Conservation (phyloP, 1,139 yeast species). For the Kodamaea alishanica region DNA sequence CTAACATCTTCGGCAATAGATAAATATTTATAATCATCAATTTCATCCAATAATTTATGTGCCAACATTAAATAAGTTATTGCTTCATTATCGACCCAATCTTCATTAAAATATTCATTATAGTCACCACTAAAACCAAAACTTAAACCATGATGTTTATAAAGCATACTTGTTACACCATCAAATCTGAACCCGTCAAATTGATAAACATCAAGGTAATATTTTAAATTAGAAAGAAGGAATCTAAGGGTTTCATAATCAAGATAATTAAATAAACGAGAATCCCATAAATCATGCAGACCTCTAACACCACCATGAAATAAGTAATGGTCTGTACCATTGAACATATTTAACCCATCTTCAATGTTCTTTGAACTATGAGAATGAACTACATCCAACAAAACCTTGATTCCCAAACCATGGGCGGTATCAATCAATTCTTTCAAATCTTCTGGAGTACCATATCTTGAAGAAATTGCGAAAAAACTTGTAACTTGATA, state of each 20-base stretch:
- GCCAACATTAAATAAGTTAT: slow-evolving; percentile 84
- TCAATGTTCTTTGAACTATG: slow-evolving; percentile 93
- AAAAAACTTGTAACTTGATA: slow-evolving; percentile 92
- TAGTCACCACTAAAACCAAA: slow-evolving; percentile 90
- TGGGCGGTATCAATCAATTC: slow-evolving; percentile 92
- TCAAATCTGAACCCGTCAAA: slow-evolving; percentile 97
- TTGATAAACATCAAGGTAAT: slow-evolving; percentile 73
- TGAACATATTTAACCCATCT: slow-evolving; percentile 90
- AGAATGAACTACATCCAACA: slow-evolving; percentile 91
- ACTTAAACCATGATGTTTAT: slow-evolving; percentile 87
- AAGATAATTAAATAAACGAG: slow-evolving; percentile 87
- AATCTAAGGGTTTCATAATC: slow-evolving; percentile 87
- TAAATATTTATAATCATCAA: slow-evolving; percentile 51
- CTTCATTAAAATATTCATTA: slow-evolving; percentile 80
- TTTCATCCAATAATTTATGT: slow-evolving; percentile 63
- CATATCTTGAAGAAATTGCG: slow-evolving; percentile 85
- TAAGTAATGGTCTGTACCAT: slow-evolving; percentile 93
- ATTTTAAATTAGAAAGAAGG: slow-evolving; percentile 81
- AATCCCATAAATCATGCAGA: slow-evolving; percentile 89
- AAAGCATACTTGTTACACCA: slow-evolving; percentile 93
- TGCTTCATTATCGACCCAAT: slow-evolving; percentile 85
- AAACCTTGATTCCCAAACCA: slow-evolving; percentile 77
- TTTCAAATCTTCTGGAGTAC: slow-evolving; percentile 91
- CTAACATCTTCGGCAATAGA: slow-evolving; percentile 96
- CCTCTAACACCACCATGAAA: slow-evolving; percentile 90